Percentiles rank a stretch among this genome's conserved stretches.
phyloP scores from a whole-genome alignment of 139 green algal genomes.

The Chlorella sp. region DNA sequence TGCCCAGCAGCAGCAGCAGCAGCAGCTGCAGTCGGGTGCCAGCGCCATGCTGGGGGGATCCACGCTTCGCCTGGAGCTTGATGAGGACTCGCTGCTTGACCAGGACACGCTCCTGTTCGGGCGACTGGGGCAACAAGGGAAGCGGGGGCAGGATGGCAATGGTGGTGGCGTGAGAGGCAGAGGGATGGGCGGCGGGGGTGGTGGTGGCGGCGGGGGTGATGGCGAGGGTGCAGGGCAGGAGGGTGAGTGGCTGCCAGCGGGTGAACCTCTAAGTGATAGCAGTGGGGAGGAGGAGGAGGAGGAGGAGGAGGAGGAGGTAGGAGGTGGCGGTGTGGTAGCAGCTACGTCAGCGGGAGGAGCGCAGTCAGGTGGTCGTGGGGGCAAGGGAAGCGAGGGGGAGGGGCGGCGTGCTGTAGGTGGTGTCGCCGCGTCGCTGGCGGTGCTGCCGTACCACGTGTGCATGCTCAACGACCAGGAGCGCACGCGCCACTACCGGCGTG shows the following conservation, averaged over 20 bases:
- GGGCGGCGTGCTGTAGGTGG: background rate
- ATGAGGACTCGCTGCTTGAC: background rate
- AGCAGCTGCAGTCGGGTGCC: background rate
- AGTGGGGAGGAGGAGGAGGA: background rate
- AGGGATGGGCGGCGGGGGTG: no score
- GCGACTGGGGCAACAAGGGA: background rate
- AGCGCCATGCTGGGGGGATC: background rate
- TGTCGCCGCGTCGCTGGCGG: no score
- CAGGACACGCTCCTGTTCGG: background rate
- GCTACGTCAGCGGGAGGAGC: background rate
- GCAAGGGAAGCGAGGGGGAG: background rate
- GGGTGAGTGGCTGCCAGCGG: background rate
- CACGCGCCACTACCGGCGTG: background rate
- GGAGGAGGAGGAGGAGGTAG: constrained; percentile 2
- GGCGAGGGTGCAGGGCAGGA: no score
- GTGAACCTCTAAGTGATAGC: background rate
- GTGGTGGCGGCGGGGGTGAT: no score
- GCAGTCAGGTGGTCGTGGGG: background rate
- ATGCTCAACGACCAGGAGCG: constrained; percentile 34
- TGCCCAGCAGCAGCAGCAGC: background rate
- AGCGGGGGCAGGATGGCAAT: background rate
- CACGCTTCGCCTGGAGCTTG: background rate
- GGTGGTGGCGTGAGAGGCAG: no score
- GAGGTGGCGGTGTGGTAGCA: background rate
- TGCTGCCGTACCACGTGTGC: constrained; percentile 36